Conservation (phyloP, 495 filamentous ascomycete species). For the Parachaetomium inaequale region DNA sequence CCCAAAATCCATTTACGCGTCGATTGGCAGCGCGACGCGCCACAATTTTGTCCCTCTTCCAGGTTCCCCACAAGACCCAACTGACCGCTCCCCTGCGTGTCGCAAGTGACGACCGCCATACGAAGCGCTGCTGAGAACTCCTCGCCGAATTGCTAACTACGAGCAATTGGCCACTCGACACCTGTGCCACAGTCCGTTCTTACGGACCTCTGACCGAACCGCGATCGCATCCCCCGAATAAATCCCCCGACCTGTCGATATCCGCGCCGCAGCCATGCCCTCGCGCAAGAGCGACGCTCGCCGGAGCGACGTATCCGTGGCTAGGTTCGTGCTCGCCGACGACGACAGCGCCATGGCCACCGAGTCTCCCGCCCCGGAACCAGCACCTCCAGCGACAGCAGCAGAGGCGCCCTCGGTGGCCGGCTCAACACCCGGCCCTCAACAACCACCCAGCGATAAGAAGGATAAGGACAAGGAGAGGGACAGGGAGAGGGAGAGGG, state of each 20-base stretch:
- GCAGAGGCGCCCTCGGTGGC: constrained; percentile 11
- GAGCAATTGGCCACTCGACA: background rate
- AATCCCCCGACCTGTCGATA: background rate
- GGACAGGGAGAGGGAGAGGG: constrained; percentile 32
- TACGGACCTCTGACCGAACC: background rate
- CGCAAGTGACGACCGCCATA: background rate
- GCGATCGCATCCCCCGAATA: background rate
- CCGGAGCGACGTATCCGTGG: constrained; percentile 42
- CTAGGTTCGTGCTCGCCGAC: constrained; percentile 40
- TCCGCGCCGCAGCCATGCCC: constrained; percentile 31
- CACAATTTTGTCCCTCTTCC: constrained; percentile 23
- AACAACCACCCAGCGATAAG: constrained; percentile 7
- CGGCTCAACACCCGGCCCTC: constrained; percentile 5
- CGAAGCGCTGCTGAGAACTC: background rate
- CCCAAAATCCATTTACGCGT: constrained; percentile 26
- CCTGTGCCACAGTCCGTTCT: background rate
- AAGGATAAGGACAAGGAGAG: constrained; percentile 25
- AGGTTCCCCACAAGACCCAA: constrained; percentile 18
- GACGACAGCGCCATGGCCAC: constrained; percentile 29
- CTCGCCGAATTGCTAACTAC: background rate
- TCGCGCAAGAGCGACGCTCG: constrained; percentile 38
- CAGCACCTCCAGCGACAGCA: constrained; percentile 22
- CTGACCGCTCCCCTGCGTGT: constrained; percentile 4
- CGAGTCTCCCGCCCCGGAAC: constrained; percentile 21
- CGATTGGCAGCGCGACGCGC: constrained; percentile 29